phyloP scores from a whole-genome alignment of 1,284 basidiomycete genomes.

The Fomitopsis betulina region DNA sequence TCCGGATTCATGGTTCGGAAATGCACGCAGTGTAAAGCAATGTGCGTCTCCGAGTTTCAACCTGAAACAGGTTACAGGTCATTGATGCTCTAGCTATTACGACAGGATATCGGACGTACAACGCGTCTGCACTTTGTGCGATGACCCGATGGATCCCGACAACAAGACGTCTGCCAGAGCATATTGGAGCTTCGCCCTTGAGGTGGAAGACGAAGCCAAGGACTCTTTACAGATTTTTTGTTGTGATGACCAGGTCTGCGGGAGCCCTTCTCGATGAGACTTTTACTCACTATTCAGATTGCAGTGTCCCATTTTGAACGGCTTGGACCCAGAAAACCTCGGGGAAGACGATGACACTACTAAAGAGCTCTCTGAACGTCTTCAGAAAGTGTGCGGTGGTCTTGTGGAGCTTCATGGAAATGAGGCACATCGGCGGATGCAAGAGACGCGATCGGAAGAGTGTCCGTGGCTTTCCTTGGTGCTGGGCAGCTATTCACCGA shows the following conservation, averaged over 20 bases:
- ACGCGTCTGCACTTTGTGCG: slow-evolving; percentile 45
- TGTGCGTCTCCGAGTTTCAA: slow-evolving; percentile 32
- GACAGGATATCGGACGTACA: slow-evolving; percentile 39
- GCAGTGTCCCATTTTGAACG: slow-evolving; percentile 41
- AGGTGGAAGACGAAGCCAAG: slow-evolving; percentile 45
- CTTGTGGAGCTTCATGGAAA: slow-evolving; percentile 19
- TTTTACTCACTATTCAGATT: background rate
- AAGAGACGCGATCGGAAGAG: background rate
- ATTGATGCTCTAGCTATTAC: slow-evolving; percentile 4
- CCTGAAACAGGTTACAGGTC: background rate
- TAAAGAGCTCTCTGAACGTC: slow-evolving; percentile 31
- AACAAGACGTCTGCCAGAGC: slow-evolving; percentile 43
- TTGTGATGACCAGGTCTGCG: slow-evolving; percentile 26
- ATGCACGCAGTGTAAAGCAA: slow-evolving; percentile 48
- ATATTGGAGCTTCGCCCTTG: slow-evolving; percentile 43
- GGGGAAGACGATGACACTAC: slow-evolving; percentile 31
- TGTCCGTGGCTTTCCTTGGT: slow-evolving; percentile 13
- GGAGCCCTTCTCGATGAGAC: background rate
- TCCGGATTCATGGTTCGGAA: slow-evolving; percentile 40
- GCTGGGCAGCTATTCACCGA: slow-evolving; percentile 13
- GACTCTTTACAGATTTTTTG: slow-evolving; percentile 39
- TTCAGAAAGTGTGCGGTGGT: slow-evolving; percentile 43
- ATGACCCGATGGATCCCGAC: slow-evolving; percentile 33
- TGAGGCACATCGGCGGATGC: slow-evolving; percentile 8
- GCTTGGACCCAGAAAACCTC: slow-evolving; percentile 38